Percentiles rank a stretch among this genome's conserved stretches.
phyloP scores from a whole-genome alignment of 192 early-diverging fungal species.

The Coemansia sp. region DNA sequence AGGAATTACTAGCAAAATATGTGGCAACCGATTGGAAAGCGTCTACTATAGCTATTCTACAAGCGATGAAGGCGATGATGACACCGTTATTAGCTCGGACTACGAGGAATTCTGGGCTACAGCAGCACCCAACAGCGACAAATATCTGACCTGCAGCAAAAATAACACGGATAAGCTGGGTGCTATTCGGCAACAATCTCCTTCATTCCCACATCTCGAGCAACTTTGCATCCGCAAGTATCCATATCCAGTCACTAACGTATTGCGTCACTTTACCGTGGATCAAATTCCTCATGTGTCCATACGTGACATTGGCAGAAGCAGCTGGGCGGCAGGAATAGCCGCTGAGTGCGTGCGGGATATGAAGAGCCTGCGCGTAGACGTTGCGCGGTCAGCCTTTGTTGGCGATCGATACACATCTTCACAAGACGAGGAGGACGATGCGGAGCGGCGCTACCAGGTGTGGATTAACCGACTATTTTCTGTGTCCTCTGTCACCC shows the following conservation, averaged over 20 bases:
- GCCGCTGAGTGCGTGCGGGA: neutral
- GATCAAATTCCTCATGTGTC: conserved; percentile 26
- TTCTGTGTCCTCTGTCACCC: conserved; percentile 24
- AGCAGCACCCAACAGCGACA: neutral
- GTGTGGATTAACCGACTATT: conserved; percentile 42
- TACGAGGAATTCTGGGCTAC: neutral
- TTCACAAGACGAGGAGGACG: neutral
- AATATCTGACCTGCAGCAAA: neutral
- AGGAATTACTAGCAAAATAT: neutral
- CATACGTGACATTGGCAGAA: conserved; percentile 26
- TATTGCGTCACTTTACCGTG: conserved; percentile 32
- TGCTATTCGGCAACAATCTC: neutral
- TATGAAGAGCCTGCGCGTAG: conserved; percentile 23
- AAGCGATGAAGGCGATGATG: conserved; percentile 1
- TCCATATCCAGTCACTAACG: conserved; percentile 17
- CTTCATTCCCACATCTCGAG: conserved; percentile 24
- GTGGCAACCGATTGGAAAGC: conserved; percentile 5
- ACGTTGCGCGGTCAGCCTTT: conserved; percentile 6
- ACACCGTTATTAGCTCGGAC: neutral
- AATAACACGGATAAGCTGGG: neutral
- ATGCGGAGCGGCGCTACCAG: conserved; percentile 21
- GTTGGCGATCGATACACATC: neutral
- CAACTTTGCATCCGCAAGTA: conserved; percentile 31
- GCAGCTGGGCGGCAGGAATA: conserved; percentile 17
- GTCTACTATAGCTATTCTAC: conserved; percentile 2